Conservation (phyloP, 148 eudicot species). For the Vaccinium vitisidaea region DNA sequence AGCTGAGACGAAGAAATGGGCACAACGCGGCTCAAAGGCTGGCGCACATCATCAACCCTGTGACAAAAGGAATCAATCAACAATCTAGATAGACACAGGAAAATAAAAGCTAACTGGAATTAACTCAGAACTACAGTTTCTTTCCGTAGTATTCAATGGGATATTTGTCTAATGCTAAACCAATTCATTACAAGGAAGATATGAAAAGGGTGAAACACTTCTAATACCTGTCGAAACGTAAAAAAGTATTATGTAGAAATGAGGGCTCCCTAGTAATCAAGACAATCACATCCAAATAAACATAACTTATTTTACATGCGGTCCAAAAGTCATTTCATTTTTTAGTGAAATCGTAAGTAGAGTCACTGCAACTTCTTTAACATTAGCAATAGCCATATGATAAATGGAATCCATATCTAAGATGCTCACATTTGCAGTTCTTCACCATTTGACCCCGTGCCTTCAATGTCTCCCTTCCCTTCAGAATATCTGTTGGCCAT, state of each 20-base stretch:
- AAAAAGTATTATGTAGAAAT: too few species aligned
- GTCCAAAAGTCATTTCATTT: too few species aligned
- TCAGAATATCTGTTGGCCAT: conserved; percentile 61
- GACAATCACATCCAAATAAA: too few species aligned
- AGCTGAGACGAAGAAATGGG: conserved; percentile 78
- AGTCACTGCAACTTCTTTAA: too few species aligned
- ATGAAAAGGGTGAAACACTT: too few species aligned
- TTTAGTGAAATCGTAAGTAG: too few species aligned
- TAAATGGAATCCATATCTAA: neutral
- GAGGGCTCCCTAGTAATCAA: too few species aligned
- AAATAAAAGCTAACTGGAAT: neutral
- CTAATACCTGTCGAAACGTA: too few species aligned
- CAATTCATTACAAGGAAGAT: too few species aligned
- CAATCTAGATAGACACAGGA: neutral
- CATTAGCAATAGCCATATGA: neutral
- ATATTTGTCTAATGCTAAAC: neutral
- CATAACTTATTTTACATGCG: too few species aligned
- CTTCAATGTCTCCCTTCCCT: conserved; percentile 91
- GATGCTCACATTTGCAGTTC: conserved; percentile 88
- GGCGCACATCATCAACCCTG: conserved; percentile 89
- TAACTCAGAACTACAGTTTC: neutral
- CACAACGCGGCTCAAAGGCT: conserved; percentile 86
- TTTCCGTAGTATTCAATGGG: too few species aligned
- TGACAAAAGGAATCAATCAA: conserved; percentile 24
- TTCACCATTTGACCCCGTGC: conserved; percentile 97